Evolutionary conservation across 2,329 filamentous ascomycete species (phyloP), one percentile per base, ranked within the genome.

Genomic region (Fusarium humuli): DNA sequence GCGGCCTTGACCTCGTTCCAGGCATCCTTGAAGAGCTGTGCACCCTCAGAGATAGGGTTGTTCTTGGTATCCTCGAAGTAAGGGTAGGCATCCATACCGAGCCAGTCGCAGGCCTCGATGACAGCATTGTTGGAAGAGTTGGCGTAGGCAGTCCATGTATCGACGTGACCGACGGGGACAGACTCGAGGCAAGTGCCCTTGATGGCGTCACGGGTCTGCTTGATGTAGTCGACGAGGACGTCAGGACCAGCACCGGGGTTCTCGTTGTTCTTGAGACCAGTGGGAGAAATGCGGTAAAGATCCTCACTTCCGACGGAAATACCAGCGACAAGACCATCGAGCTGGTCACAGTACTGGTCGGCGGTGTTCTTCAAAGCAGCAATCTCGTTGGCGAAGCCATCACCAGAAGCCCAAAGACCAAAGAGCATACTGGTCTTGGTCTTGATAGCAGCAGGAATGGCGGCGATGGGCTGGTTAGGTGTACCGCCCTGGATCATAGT

Each of bases 241-340:
- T 84, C 82, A 7, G 93, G 91, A 50, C 85, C 80, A 42, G 86
- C 83, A 70, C 94, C 94, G 40, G 86, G 79, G 60, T 89, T 87
- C 40, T 89, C 87, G 2, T 88, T 81, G 76, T 89, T 88, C 54
- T 83, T 80, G 65, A 91, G 86, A 59, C 92, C 93, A 12, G 86
- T 90, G n/a, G 88, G 86, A 0, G 92, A 92, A 80, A 86, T 87
- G 76, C 93, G 91, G 86, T 96, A 96, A 45, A 96, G 86, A 79
- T 97, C 94, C 85, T 97, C 94, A 71, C 87, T 92, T 67, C 94
- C 94, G 56, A 97, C 89, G 1, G 93, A 94, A 81, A 97, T 95
- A 79, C 93, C 94, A 60, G 89, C 91, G 45, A 97, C 89, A 20
- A 92, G 83, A 59, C 85, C 83, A 41, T 86, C 86, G 74, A 97